A percentile compares a stretch with the other conserved stretches of the same genome.
phyloP scores from a whole-genome alignment of 2,329 filamentous ascomycete species.

The Phoma sp. region DNA sequence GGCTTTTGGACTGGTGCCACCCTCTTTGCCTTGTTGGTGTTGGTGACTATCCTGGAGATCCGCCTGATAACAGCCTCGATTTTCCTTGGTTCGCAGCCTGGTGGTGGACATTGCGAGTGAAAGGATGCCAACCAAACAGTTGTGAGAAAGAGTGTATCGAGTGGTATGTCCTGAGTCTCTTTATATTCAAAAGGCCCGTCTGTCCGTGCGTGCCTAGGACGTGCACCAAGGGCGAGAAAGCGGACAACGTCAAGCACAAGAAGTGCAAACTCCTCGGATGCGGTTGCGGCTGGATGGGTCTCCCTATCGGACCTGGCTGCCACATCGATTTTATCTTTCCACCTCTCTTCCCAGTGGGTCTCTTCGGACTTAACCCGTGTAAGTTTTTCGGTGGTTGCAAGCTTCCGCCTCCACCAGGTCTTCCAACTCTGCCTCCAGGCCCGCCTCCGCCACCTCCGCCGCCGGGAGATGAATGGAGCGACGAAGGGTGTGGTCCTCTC shows the following conservation, averaged over 20 bases:
- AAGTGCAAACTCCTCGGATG: constrained; percentile 30
- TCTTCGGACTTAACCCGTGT: constrained; percentile 24
- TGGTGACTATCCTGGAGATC: neutral
- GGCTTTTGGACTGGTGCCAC: constrained; percentile 14
- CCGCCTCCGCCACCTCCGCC: too few relatives aligned
- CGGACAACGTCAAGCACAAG: constrained; percentile 12
- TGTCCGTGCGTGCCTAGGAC: constrained; percentile 19
- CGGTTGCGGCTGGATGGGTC: constrained; percentile 34
- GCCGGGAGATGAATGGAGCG: neutral
- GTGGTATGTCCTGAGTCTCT: constrained; percentile 12
- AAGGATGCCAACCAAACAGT: constrained; percentile 18
- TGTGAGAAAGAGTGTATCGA: constrained; percentile 14
- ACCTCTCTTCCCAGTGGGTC: constrained; percentile 9
- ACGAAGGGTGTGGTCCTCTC: constrained; percentile 15
- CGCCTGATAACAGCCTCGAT: neutral
- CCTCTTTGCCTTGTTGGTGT: neutral
- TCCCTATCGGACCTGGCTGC: constrained; percentile 27
- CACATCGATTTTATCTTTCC: neutral
- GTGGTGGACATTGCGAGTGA: constrained; percentile 14
- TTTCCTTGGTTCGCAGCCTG: constrained; percentile 12
- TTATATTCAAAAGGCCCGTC: constrained; percentile 15
- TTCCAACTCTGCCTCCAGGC: neutral
- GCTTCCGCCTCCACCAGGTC: neutral
- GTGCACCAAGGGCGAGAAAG: constrained; percentile 20
- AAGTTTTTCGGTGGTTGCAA: constrained; percentile 17